These are phyloP conservation scores for Persicaria tinctoria DNA, from an alignment of 148 eudicot species.

Conservation along the genomic window DNA sequence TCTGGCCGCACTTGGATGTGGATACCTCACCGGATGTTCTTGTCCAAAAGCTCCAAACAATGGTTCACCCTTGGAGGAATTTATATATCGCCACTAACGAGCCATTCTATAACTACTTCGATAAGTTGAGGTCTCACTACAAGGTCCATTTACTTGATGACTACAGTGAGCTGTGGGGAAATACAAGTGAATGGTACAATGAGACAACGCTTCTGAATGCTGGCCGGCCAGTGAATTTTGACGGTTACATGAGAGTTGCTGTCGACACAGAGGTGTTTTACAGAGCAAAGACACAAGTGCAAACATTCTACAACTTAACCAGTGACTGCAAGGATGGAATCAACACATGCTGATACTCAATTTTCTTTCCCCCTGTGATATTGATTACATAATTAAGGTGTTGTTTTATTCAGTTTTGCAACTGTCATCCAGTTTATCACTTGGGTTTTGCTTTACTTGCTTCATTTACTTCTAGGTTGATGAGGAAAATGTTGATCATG, in stretches of 20 bases:
- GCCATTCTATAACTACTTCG: slow-evolving; percentile 82
- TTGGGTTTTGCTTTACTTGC: background rate
- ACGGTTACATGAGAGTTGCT: slow-evolving; percentile 92
- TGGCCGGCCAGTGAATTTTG: slow-evolving; percentile 71
- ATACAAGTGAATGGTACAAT: slow-evolving; percentile 97
- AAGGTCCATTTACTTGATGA: slow-evolving; percentile 92
- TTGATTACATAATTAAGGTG: background rate
- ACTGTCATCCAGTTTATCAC: background rate
- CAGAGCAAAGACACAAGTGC: slow-evolving; percentile 80
- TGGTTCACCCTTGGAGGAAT: slow-evolving; percentile 67
- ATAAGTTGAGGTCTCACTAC: slow-evolving; percentile 86
- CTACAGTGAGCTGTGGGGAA: slow-evolving; percentile 77
- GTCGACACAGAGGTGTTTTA: slow-evolving; percentile 89
- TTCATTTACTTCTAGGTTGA: background rate
- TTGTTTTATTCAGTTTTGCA: background rate
- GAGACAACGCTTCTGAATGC: slow-evolving; percentile 60
- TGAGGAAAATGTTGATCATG: background rate
- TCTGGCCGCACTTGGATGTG: slow-evolving; percentile 79
- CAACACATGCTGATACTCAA: slow-evolving; percentile 44
- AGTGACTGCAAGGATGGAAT: slow-evolving; percentile 90
- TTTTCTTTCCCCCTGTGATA: background rate
- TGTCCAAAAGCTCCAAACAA: slow-evolving; percentile 49
- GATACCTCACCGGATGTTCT: slow-evolving; percentile 87
- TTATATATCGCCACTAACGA: slow-evolving; percentile 89
- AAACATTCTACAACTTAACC: slow-evolving; percentile 88